phyloP scores from a whole-genome alignment of 768 basidiomycete species.

The Kwoniella pini region DNA sequence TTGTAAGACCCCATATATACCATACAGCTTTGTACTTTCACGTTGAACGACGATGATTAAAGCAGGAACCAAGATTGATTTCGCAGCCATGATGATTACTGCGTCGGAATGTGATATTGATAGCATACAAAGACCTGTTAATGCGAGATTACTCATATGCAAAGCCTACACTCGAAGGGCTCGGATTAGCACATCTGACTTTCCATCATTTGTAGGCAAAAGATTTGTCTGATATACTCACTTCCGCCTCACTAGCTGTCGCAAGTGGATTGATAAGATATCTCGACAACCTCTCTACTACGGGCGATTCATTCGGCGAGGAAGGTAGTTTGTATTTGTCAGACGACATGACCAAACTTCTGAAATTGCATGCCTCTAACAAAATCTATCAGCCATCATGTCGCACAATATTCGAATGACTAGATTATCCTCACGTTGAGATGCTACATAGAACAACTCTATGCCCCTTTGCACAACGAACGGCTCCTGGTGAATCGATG shows the following conservation, averaged over 20 bases:
- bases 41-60: conserved; percentile 38
- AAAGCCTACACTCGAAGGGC: conserved; percentile 9
- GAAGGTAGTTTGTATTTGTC: conserved; percentile 1
- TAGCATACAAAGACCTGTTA: conserved; percentile 32
- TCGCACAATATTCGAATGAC: background rate
- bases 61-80: conserved; percentile 36
- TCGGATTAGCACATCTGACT: background rate
- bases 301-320: conserved; percentile 21
- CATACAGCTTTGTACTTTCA: conserved; percentile 41
- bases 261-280: conserved; percentile 14
- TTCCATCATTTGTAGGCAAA: too few relatives aligned
- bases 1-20: conserved; percentile 20
- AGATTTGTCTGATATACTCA: too few relatives aligned
- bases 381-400: background rate
- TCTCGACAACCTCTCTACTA: conserved; percentile 28
- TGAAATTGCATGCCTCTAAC: conserved; percentile 18
- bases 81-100: conserved; percentile 37
- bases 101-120: conserved; percentile 43
- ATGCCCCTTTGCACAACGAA: conserved; percentile 15
- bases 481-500: background rate
- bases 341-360: conserved; percentile 21
- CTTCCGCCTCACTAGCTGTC: background rate
- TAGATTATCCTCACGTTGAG: conserved; percentile 32
- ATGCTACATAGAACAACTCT: conserved; percentile 29
- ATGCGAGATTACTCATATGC: conserved; percentile 23